A percentile compares a stretch with the other conserved stretches of the same genome.
Conservation (phyloP, 371 early-diverging fungal species). For the Sporodiniella umbellata region DNA sequence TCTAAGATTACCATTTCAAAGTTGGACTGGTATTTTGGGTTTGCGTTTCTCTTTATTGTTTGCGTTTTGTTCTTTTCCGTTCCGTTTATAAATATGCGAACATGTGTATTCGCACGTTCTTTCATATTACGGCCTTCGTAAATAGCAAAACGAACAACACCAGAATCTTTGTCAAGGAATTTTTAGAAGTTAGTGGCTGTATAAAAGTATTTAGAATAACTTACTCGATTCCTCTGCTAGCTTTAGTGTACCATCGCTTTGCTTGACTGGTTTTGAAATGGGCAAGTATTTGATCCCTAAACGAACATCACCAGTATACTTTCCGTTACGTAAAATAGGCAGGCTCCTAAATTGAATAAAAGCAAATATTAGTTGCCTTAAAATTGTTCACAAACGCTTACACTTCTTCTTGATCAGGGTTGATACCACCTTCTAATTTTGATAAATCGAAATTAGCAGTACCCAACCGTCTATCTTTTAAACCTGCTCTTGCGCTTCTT, state of each 20-base stretch:
- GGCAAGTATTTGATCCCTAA: constrained; percentile 61
- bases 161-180: constrained; percentile 34
- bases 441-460: constrained; percentile 53
- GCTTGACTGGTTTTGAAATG: constrained; percentile 51
- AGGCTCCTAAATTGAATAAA: constrained; percentile 21
- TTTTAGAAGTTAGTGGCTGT: neutral
- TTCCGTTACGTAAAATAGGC: constrained; percentile 44
- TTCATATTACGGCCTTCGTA: constrained; percentile 49
- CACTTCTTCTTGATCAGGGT: constrained; percentile 40
- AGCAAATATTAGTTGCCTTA: too few relatives aligned
- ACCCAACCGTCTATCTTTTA: constrained; percentile 39
- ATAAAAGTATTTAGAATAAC: too few relatives aligned
- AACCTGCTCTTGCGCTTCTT: constrained; percentile 23
- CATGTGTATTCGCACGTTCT: constrained; percentile 32
- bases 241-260: constrained; percentile 42
- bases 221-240: constrained; percentile 59
- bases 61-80: constrained; percentile 37
- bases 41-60: constrained; percentile 36
- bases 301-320: constrained; percentile 48
- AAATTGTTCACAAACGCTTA: constrained; percentile 20
- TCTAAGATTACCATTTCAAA: constrained; percentile 51
- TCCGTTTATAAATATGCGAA: constrained; percentile 47
- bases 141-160: constrained; percentile 47
- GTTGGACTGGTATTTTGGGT: constrained; percentile 48
- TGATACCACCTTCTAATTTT: constrained; percentile 46